Conservation (phyloP, 2,329 filamentous ascomycete species). For the Colletotrichum shisoi region DNA sequence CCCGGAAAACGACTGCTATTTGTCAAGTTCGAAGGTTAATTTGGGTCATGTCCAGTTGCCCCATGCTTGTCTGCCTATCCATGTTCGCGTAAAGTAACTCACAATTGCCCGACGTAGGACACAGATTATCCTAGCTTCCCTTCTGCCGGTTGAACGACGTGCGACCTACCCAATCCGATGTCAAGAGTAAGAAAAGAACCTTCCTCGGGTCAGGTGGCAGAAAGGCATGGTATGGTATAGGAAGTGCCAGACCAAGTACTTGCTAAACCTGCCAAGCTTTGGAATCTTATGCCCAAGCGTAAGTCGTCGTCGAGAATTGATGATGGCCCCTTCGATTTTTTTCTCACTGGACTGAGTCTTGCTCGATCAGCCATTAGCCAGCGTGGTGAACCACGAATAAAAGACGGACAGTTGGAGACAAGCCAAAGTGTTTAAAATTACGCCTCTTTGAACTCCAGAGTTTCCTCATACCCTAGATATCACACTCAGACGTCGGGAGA, state of each 20-base stretch:
- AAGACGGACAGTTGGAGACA: conserved; percentile 1
- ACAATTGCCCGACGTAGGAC: not conserved
- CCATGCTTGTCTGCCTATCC: not conserved
- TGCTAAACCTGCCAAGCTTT: not conserved
- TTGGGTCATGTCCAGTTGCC: no score
- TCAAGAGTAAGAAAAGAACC: not conserved
- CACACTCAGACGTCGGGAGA: conserved; percentile 30
- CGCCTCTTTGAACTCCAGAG: conserved; percentile 38
- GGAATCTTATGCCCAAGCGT: no score
- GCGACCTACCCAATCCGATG: not conserved
- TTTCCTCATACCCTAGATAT: conserved; percentile 39
- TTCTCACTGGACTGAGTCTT: no score
- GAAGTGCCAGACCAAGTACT: not conserved
- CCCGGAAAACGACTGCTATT: not conserved
- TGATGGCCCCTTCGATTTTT: not conserved
- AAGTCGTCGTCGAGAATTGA: no score
- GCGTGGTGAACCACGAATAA: not conserved
- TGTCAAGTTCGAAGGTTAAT: not conserved
- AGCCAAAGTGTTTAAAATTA: conserved; percentile 38
- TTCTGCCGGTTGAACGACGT: no score
- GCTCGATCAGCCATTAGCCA: not conserved
- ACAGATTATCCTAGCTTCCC: not conserved
- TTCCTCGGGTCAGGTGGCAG: no score
- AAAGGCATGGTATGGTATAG: not conserved
- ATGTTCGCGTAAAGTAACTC: no score